These are phyloP conservation scores for Neurospora pannonica DNA, from an alignment of 495 filamentous ascomycete species.

Conservation along the genomic window DNA sequence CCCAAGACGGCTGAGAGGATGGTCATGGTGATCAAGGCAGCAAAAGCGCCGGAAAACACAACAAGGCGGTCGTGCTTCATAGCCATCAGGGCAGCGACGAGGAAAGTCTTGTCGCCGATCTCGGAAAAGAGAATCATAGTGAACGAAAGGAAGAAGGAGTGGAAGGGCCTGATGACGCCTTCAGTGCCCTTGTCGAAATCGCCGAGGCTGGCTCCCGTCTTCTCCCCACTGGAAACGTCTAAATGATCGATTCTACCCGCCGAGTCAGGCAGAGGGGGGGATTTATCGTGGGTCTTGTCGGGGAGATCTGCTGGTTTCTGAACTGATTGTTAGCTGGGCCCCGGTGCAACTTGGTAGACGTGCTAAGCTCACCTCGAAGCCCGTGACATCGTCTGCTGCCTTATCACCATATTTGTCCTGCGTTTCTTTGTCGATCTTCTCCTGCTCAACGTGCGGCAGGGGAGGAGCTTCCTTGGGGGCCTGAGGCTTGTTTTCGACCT, in stretches of 20 bases:
- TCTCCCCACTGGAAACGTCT: conserved; percentile 48
- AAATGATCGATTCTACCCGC: conserved; percentile 53
- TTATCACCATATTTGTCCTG: conserved; percentile 26
- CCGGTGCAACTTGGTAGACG: not conserved
- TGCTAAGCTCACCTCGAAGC: conserved; percentile 52
- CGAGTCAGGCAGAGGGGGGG: conserved; percentile 61
- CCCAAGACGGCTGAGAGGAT: conserved; percentile 93
- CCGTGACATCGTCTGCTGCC: conserved; percentile 38
- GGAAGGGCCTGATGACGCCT: conserved; percentile 70
- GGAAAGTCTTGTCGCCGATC: conserved; percentile 96
- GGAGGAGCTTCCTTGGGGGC: conserved; percentile 78
- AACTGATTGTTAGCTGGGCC: conserved; percentile 3
- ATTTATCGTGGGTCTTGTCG: conserved; percentile 68
- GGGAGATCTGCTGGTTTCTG: conserved; percentile 81
- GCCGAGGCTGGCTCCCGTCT: conserved; percentile 17
- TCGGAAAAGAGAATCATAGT: conserved; percentile 98
- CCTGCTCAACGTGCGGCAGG: conserved; percentile 67
- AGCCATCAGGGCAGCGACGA: conserved; percentile 95
- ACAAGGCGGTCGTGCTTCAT: conserved; percentile 94
- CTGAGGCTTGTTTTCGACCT: conserved; percentile 63
- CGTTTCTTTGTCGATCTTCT: conserved; percentile 39
- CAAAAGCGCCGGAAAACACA: conserved; percentile 90
- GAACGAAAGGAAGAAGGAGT: conserved; percentile 85
- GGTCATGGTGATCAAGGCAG: conserved; percentile 86
- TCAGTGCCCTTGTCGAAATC: conserved; percentile 36